Percentiles rank a stretch among this genome's conserved stretches.
Conservation (phyloP, 176 grass and related monocot genomes). For the Alopecurus myosuroides region DNA sequence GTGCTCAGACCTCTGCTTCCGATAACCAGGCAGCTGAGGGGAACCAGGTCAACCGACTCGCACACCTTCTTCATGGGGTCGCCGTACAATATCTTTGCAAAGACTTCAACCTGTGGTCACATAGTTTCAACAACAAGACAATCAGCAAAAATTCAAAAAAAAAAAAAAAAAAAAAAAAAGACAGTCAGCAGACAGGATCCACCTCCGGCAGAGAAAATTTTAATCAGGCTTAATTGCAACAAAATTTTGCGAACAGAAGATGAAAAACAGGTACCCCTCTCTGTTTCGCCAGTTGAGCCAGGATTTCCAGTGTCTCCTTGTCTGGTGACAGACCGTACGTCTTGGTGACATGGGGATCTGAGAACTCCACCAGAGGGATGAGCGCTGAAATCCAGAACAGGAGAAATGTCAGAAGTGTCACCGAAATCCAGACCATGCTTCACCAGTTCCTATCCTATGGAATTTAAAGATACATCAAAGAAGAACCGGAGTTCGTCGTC, state of each 20-base stretch:
- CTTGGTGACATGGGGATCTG: conserved; percentile 45
- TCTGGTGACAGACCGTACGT: conserved; percentile 56
- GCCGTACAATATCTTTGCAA: conserved; percentile 59
- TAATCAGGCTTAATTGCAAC: background rate
- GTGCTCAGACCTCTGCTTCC: conserved; percentile 68
- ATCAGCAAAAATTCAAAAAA: no score
- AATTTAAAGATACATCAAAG: background rate
- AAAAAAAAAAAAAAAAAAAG: no score
- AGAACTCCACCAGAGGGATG: conserved; percentile 66
- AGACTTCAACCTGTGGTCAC: conserved; percentile 49
- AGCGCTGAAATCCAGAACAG: conserved; percentile 38
- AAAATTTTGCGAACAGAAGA: background rate
- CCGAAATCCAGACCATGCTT: background rate
- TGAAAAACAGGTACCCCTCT: conserved; percentile 28
- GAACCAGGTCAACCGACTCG: conserved; percentile 46
- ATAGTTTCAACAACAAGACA: background rate
- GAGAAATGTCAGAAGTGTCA: background rate
- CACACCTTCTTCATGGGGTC: conserved; percentile 51
- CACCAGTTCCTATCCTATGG: background rate
- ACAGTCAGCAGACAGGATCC: no score
- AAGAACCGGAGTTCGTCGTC: background rate
- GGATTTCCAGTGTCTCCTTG: conserved; percentile 58
- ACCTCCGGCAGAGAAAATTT: no score
- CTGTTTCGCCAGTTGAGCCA: conserved; percentile 43
- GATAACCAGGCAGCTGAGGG: conserved; percentile 48